Percentiles rank a stretch among this genome's conserved stretches.
Evolutionary conservation across 2,329 filamentous ascomycete species (phyloP).

Genomic region (Stachybotrys elegans): DNA sequence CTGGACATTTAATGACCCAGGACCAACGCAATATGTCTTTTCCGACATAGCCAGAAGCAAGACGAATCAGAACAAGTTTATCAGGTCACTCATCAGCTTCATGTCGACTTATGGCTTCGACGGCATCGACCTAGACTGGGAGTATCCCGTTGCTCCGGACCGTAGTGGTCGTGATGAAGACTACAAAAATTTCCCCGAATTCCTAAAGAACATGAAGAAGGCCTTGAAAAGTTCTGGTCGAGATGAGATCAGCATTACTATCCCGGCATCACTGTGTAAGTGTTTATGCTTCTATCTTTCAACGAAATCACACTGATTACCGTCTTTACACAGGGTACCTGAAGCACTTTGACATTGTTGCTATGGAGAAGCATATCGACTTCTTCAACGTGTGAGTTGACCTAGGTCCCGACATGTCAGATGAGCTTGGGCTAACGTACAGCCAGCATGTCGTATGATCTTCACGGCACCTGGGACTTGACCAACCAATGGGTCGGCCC

Average conservation of each 20-base stretch:
- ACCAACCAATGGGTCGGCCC: background rate
- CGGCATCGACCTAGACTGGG: slow-evolving; percentile 12
- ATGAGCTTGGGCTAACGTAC: too few species aligned
- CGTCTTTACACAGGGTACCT: slow-evolving; percentile 4
- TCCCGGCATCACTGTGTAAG: slow-evolving; percentile 8
- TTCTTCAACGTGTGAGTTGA: slow-evolving; percentile 9
- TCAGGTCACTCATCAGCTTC: slow-evolving; percentile 9
- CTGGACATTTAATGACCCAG: slow-evolving; percentile 32
- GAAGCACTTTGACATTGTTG: slow-evolving; percentile 5
- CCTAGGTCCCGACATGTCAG: too few species aligned
- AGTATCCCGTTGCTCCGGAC: slow-evolving; percentile 26
- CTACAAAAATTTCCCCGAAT: slow-evolving; percentile 21
- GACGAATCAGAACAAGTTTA: background rate
- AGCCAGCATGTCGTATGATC: slow-evolving; percentile 3
- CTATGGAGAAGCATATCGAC: slow-evolving; percentile 5
- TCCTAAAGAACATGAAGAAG: slow-evolving; percentile 7
- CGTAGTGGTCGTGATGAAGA: slow-evolving; percentile 30
- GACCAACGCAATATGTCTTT: slow-evolving; percentile 20
- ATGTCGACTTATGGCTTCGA: slow-evolving; percentile 14
- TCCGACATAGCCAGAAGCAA: slow-evolving; percentile 4
- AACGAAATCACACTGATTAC: too few species aligned
- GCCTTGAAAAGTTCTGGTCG: background rate
- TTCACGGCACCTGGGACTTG: background rate
- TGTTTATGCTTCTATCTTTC: background rate
- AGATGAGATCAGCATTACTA: background rate